Percentiles rank a stretch among this genome's conserved stretches.
phyloP scores from a whole-genome alignment of 2,329 filamentous ascomycete species.

The Apiospora aurea region DNA sequence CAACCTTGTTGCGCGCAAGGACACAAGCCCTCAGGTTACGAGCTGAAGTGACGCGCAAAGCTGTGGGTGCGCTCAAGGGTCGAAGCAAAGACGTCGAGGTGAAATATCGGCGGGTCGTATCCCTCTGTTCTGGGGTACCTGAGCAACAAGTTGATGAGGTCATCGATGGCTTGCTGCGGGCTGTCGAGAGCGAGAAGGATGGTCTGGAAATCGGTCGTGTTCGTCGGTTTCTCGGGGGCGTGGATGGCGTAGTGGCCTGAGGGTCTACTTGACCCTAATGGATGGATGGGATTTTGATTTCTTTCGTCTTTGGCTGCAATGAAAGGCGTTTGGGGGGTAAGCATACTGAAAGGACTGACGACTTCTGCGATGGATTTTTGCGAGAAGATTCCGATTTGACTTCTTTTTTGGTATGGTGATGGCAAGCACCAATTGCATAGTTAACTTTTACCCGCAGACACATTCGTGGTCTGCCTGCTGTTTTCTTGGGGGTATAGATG shows the following conservation, averaged over 20 bases:
- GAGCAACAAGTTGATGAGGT: slow-evolving; percentile 82
- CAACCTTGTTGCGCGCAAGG: slow-evolving; percentile 69
- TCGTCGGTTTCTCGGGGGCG: slow-evolving; percentile 78
- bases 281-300: not conserved
- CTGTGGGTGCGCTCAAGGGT: slow-evolving; percentile 75
- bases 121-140: slow-evolving; percentile 81
- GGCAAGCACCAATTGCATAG: slow-evolving; percentile 7
- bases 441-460: not conserved
- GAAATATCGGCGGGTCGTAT: slow-evolving; percentile 88
- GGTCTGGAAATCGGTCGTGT: slow-evolving; percentile 80
- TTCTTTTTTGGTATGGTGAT: slow-evolving; percentile 12
- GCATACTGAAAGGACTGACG: slow-evolving; percentile 5
- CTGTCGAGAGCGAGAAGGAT: slow-evolving; percentile 85
- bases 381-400: not conserved
- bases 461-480: not conserved
- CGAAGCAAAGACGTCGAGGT: slow-evolving; percentile 84
- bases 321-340: slow-evolving; percentile 4
- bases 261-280: not conserved
- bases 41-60: slow-evolving; percentile 70
- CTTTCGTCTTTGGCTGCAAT: not conserved
- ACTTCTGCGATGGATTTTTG: slow-evolving; percentile 9
- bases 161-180: slow-evolving; percentile 80
- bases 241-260: slow-evolving; percentile 65
- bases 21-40: slow-evolving; percentile 74
- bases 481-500: slow-evolving; percentile 1